phyloP scores from a whole-genome alignment of 2,329 filamentous ascomycete genomes.

The Monilinia fructicola region DNA sequence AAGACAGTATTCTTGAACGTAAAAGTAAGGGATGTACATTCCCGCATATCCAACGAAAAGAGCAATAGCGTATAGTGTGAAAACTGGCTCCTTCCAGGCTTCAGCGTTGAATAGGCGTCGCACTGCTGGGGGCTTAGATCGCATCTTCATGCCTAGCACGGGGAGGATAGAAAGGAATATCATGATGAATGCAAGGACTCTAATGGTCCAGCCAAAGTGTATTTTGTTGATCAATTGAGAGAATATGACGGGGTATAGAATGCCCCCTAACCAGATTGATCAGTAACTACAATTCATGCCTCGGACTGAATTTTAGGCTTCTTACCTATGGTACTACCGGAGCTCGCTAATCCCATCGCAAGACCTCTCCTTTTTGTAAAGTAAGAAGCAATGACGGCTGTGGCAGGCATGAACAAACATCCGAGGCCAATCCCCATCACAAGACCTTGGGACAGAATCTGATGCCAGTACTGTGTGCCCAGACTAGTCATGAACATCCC shows the following conservation, averaged over 20 bases:
- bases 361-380: slow-evolving; percentile 13
- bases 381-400: not conserved
- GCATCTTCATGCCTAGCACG: slow-evolving; percentile 18
- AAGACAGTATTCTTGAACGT: slow-evolving; percentile 2
- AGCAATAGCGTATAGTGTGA: slow-evolving; percentile 2
- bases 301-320: not conserved
- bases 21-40: slow-evolving; percentile 20
- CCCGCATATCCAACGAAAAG: slow-evolving; percentile 14
- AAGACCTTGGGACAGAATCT: not conserved
- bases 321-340: slow-evolving; percentile 6
- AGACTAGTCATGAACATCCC: slow-evolving; percentile 19
- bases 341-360: slow-evolving; percentile 2
- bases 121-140: slow-evolving; percentile 12
- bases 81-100: slow-evolving; percentile 18
- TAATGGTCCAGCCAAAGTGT: slow-evolving; percentile 5
- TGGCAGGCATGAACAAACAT: not conserved
- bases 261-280: not conserved
- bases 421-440: slow-evolving; percentile 11
- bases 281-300: not conserved
- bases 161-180: slow-evolving; percentile 1
- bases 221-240: not conserved
- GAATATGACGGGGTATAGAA: slow-evolving; percentile 1
- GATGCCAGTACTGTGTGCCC: slow-evolving; percentile 3
- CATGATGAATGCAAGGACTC: not conserved
- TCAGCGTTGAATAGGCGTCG: slow-evolving; percentile 12